Base-by-base conservation (phyloP, 345 rosid genomes). In the Gossypium ekmanianum region DNA sequence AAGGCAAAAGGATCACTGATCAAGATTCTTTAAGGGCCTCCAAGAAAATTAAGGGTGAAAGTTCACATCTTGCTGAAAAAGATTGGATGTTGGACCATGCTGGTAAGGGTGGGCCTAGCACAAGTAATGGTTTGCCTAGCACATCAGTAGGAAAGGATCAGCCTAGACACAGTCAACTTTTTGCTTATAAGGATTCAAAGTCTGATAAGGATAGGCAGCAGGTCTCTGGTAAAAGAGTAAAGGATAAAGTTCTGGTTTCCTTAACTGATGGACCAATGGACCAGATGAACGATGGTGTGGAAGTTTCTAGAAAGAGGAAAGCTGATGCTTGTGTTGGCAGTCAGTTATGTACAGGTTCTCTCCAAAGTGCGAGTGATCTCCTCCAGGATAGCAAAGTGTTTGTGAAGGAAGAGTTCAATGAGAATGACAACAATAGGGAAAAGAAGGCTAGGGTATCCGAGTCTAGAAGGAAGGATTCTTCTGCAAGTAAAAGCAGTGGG, bases 1-100 rank as follows among this genome's bases (percentile, higher is more conserved):
- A 86, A 72, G 85, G 82, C 74, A 92, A 87, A 81, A 86, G 85
- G 81, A 84, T 79, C 56, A 67, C 79, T 22, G 93, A 89, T 84
- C 83, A 79, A 77, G 89, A 85, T 76, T 74, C 77, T 68, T 80
- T 68, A 67, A 82, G 82, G 79, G 79, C 84, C 74, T 80, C 86
- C 80, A 90, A 96, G 90, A 93, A 92, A 85, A 72, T 82, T 68
- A 90, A 83, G 77, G 76, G 82, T 67, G 94, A 87, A 81, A 83
- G 61, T 78, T 65, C 81, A 75, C 82, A 74, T 61, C 77, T 67
- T 77, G 75, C 83, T 63, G 85, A 82, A 68, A 88, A 85, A 80
- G 88, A 81, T 76, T 71, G 84, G 86, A 77, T 71, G 78, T 75
- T 84, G 77, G 89, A 86, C 61, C 82, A 82, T 71, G 74, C 80